Evolutionary conservation across 1,139 yeast species (phyloP).

Genomic region (Magnusiomyces suaveolens): DNA sequence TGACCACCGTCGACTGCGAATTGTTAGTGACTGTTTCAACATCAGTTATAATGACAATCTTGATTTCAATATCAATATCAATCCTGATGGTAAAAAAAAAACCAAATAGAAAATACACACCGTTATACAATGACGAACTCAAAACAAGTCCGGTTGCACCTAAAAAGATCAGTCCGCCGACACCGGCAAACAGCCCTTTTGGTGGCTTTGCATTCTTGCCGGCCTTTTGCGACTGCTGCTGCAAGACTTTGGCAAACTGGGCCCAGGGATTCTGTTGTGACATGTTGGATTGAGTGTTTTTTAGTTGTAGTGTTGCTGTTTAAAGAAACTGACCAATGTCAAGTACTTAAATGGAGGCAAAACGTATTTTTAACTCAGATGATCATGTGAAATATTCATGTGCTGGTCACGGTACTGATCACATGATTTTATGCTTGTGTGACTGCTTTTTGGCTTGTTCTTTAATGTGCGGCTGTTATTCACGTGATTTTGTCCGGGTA

Average conservation of each 20-base stretch:
- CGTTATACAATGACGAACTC: conserved; percentile 71
- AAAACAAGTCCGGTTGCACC: conserved; percentile 63
- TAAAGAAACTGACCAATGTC: too few relatives aligned
- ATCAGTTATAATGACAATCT: too few relatives aligned
- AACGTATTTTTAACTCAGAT: too few relatives aligned
- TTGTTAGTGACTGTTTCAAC: too few relatives aligned
- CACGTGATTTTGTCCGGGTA: too few relatives aligned
- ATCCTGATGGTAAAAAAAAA: too few relatives aligned
- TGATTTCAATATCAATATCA: too few relatives aligned
- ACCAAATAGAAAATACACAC: conserved; percentile 5
- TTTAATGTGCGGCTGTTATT: too few relatives aligned
- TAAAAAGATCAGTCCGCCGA: conserved; percentile 63
- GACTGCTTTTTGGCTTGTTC: neutral
- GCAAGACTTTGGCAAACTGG: conserved; percentile 53
- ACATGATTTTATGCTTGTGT: too few relatives aligned
- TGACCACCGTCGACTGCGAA: conserved; percentile 89
- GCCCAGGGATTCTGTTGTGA: conserved; percentile 40
- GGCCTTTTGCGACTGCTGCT: conserved; percentile 52
- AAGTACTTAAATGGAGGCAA: too few relatives aligned
- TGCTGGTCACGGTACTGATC: too few relatives aligned
- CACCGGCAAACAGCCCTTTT: conserved; percentile 44
- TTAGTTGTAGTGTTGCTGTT: neutral
- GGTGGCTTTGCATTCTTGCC: conserved; percentile 36
- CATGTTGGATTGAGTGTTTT: neutral
- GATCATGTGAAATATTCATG: too few relatives aligned